Evolutionary conservation across 108 stramenopile genomes (phyloP).

Genomic region (Pseudonitzschia delicatissima): DNA sequence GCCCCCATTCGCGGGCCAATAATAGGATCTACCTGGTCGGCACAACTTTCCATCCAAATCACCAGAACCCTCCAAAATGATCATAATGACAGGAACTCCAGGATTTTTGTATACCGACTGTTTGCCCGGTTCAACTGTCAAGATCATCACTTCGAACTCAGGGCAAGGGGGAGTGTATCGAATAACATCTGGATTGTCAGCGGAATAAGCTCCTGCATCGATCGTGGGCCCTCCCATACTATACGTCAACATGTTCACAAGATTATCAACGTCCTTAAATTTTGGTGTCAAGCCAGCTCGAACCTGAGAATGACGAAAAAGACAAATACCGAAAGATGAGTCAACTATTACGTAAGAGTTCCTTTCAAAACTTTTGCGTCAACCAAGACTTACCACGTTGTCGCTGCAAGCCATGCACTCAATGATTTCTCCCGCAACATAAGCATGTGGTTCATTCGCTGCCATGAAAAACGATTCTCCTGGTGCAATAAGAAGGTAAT

Average conservation of each 20-base stretch:
- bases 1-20: conserved; percentile 48
- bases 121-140: conserved; percentile 66
- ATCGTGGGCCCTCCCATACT: conserved; percentile 75
- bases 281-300: conserved; percentile 98
- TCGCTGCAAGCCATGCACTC: conserved; percentile 99
- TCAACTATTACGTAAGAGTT: background rate
- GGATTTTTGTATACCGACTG: conserved; percentile 43
- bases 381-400: conserved; percentile 83
- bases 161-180: conserved; percentile 78
- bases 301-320: conserved; percentile 12
- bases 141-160: conserved; percentile 78
- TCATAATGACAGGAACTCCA: conserved; percentile 56
- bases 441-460: conserved; percentile 95
- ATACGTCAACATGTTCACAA: conserved; percentile 92
- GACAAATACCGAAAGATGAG: background rate
- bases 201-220: conserved; percentile 58
- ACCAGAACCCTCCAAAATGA: conserved; percentile 74
- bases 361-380: background rate
- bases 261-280: conserved; percentile 93
- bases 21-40: conserved; percentile 65
- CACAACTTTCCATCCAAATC: conserved; percentile 58
- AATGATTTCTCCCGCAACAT: conserved; percentile 92
- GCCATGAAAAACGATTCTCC: conserved; percentile 86
- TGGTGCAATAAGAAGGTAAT: conserved; percentile 71
- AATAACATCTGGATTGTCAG: conserved; percentile 53